Evolutionary conservation across 352 stramenopile genomes (phyloP), one percentile per base, ranked within the genome.

Genomic region (Phytophthora pisi): DNA sequence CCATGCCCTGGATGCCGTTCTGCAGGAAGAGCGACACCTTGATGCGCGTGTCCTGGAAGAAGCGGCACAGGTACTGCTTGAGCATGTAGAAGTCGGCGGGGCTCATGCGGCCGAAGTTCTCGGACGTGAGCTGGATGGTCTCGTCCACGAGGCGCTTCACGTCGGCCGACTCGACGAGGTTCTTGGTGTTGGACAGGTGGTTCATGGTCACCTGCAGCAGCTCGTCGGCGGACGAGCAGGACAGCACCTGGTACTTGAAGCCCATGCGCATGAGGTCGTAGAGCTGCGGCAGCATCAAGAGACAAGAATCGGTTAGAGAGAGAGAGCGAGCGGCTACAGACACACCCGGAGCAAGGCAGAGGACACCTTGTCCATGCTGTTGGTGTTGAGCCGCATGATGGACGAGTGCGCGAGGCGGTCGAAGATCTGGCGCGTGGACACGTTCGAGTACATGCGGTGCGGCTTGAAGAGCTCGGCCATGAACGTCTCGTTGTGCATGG

Each of bases 241-340:
- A 82, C 23, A 98, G 54, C 4, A 97, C 59, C 64, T 98, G 93
- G 69, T 95, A 96, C 76, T 98, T 98, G 77, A 97, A 97, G n/a
- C 91, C 93, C 93, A 98, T 98, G 57, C 89, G 92, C 89, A 98
- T 98, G 59, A 98, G 77, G 52, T 98, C 93, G 73, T 97, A 98
- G 26, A 98, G 87, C 85, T 85, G 67, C 40, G 31, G 8, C 7
- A 60, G 38, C 23, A 38, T 51, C 23, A 43, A 31, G 34, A 40
- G 1, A 5, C 34, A 16, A 16, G 34, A 4, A 40, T 11, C 1
- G 36, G 13, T 51, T 9, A 20, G 34, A 10, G 30, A 0, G 30
- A 36, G 9, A 20, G 34, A 10, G 30, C 6, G 30, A 36, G 9
- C 18, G 56, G 28, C 8, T 45, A 18, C 20, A 20, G 20, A 20